Conservation (phyloP, 108 stramenopile genomes). For the Fistulifera pelliculosa region DNA sequence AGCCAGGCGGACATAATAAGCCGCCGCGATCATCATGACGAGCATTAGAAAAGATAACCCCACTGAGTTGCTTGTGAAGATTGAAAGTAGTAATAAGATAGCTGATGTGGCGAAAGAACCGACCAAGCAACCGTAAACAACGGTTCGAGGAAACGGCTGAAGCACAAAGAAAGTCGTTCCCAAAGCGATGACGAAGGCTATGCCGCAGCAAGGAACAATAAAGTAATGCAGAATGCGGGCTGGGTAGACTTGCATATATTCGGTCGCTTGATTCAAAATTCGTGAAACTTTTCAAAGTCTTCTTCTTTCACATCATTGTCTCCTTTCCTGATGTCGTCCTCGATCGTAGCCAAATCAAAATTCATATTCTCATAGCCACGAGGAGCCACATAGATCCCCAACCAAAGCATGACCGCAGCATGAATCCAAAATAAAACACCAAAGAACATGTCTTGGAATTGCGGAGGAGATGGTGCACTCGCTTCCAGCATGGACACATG, state of each 20-base stretch:
- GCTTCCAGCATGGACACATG: too few relatives aligned
- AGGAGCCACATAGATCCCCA: slow-evolving; percentile 9
- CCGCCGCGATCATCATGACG: neutral
- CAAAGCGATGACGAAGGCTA: slow-evolving; percentile 11
- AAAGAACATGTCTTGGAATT: slow-evolving; percentile 17
- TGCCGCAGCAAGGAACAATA: slow-evolving; percentile 7
- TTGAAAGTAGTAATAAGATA: neutral
- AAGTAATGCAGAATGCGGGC: slow-evolving; percentile 13
- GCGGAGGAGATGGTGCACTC: neutral
- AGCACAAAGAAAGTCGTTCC: slow-evolving; percentile 3
- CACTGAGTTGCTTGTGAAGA: slow-evolving; percentile 1
- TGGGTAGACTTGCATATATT: slow-evolving; percentile 15
- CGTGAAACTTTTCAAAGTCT: slow-evolving; percentile 23
- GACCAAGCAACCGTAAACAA: slow-evolving; percentile 5
- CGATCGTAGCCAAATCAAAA: slow-evolving; percentile 11
- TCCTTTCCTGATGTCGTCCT: slow-evolving; percentile 11
- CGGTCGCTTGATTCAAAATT: slow-evolving; percentile 4
- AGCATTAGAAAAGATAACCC: neutral
- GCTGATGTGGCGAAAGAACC: slow-evolving; percentile 1
- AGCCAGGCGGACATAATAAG: slow-evolving; percentile 8
- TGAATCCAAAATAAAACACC: slow-evolving; percentile 22
- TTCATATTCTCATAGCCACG: slow-evolving; percentile 18
- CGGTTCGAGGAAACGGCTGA: neutral
- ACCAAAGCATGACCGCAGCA: slow-evolving; percentile 9
- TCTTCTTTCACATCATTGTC: slow-evolving; percentile 18